phyloP scores from a whole-genome alignment of 2,329 filamentous ascomycete species.

The Phaeosphaeria sp. region DNA sequence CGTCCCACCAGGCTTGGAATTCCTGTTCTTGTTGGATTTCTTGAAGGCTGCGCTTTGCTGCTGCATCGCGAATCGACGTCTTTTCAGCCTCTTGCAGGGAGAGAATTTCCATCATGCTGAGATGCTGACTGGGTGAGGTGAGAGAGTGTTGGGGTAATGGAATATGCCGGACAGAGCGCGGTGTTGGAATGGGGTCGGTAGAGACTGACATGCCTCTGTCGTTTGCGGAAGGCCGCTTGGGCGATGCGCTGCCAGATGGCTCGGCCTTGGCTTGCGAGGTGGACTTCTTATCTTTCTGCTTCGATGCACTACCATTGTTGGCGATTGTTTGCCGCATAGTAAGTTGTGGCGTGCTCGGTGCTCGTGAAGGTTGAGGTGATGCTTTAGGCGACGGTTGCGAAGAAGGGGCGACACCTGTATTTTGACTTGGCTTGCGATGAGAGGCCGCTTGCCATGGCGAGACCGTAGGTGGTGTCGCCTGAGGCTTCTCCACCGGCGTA shows the following conservation, averaged over 20 bases:
- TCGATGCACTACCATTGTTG: conserved; percentile 34
- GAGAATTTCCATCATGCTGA: conserved; percentile 88
- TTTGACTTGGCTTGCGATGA: conserved; percentile 37
- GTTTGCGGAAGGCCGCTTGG: conserved; percentile 28
- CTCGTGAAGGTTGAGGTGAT: conserved; percentile 21
- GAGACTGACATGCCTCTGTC: conserved; percentile 45
- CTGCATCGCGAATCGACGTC: conserved; percentile 79
- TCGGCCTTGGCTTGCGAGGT: conserved; percentile 16
- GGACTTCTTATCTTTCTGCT: conserved; percentile 33
- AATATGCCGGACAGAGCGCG: conserved; percentile 56
- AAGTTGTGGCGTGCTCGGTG: conserved; percentile 57
- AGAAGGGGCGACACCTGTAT: conserved; percentile 17
- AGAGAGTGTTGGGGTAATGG: conserved; percentile 64
- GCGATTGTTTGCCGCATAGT: conserved; percentile 67
- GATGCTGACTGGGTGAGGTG: conserved; percentile 68
- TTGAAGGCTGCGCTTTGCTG: conserved; percentile 84
- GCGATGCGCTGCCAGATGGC: conserved; percentile 30
- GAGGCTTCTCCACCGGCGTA: conserved; percentile 34
- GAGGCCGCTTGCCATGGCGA: conserved; percentile 44
- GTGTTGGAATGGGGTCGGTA: conserved; percentile 43
- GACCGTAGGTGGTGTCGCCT: conserved; percentile 36
- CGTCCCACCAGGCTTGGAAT: conserved; percentile 96
- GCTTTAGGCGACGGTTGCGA: conserved; percentile 16
- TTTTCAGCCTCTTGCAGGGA: conserved; percentile 86
- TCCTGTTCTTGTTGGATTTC: conserved; percentile 97